Conservation (phyloP, 2,329 filamentous ascomycete species). For the Epichloe sp. region DNA sequence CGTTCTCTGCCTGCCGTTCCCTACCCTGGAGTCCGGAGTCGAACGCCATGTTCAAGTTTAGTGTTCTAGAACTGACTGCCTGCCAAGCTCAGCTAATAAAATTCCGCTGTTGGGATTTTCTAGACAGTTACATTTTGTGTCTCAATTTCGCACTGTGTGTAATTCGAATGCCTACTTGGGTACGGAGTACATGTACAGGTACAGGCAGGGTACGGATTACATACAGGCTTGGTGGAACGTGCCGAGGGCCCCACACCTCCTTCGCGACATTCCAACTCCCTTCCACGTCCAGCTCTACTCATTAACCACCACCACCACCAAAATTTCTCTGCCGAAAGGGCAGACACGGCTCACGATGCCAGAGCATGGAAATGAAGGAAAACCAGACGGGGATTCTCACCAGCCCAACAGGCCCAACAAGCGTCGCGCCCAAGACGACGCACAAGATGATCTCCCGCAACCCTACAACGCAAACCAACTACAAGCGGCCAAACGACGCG, state of each 20-base stretch:
- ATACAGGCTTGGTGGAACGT: too few species aligned
- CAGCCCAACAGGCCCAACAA: slow-evolving; percentile 13
- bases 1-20: not conserved
- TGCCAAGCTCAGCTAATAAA: too few species aligned
- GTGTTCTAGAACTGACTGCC: too few species aligned
- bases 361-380: not conserved
- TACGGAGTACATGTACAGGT: too few species aligned
- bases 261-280: not conserved
- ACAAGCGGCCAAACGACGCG: slow-evolving; percentile 45
- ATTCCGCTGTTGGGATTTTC: too few species aligned
- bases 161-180: too few species aligned
- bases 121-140: not conserved
- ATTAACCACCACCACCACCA: not conserved
- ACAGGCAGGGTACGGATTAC: too few species aligned
- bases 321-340: not conserved
- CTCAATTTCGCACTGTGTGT: too few species aligned
- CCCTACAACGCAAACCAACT: slow-evolving; percentile 47
- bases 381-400: not conserved
- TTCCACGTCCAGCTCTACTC: not conserved
- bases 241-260: not conserved
- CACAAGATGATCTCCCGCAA: slow-evolving; percentile 36
- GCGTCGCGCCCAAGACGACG: slow-evolving; percentile 21
- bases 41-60: too few species aligned
- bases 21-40: not conserved
- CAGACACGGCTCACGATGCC: not conserved